Evolutionary conservation across 768 basidiomycete species (phyloP), one percentile per base, ranked within the genome.

Genomic region (Russula griseocarnosa): DNA sequence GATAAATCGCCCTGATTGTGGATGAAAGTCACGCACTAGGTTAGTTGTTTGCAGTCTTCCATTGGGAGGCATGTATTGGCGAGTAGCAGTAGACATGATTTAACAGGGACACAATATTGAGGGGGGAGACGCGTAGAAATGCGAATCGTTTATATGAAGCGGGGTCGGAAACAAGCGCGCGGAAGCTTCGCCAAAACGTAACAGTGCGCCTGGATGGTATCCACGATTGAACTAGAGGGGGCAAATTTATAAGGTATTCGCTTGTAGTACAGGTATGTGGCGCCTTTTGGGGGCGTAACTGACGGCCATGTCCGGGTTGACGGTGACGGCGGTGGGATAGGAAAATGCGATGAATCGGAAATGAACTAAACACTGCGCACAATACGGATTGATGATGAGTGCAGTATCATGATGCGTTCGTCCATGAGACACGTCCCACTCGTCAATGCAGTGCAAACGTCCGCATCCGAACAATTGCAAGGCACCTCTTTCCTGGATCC

Each of bases 11-110:
- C 18, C 18, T 0, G 22, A 38, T 18, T 38, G 13, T 14, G 18
- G 22, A 60, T n/a, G 47, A 36, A 38, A 36, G 38, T 24, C 30
- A 56, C 59, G 26, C 51, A 68, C 67, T 32, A 61, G 28, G 40
- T 67, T 60, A 14, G 58, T 58, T 10, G 67, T 63, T 44, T 67
- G 67, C 34, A 68, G 61, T 34, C 65, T 61, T 26, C 65, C 65
- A 20, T 68, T 68, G 22, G 62, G 42, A 24, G 61, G 67, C 54
- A 55, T 59, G 50, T 60, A 59, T 38, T 68, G 60, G 8, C 67
- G 55, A 14, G 66, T 57, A 18, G 62, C 50, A 13, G 67, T 40
- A 54, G 54, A 52, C 67, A 68, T 68, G 51, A 46, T 52, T 36
- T 14, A 50, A 62, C 36, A 53, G 40, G 36, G 56, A 38, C 11